Evolutionary conservation across 306 rosid genomes (phyloP), one percentile per base, ranked within the genome.

Genomic region (Cicer judaicum): DNA sequence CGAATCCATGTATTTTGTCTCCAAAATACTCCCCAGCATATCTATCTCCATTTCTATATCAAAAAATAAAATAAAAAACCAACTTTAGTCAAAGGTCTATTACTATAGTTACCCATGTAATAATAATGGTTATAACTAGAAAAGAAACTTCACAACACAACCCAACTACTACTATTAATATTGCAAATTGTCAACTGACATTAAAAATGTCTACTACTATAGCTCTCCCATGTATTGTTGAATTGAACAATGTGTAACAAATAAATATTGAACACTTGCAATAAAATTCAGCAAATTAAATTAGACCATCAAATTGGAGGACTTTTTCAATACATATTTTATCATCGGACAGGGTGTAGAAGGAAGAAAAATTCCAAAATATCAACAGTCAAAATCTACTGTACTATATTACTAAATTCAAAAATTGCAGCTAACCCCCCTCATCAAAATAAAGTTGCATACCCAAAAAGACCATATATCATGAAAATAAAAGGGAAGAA

Each of bases 11-110:
- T 72, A 93, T 86, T 73, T 86, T 91, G 85, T 93, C 98, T 41
- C 96, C 97, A 57, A 93, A 93, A 78, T 93, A 93, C 82, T 93
- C 98, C 11, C 98, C 98, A 0, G 90, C 91, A 78, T 93, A 93
- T 73, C 90, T 87, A 88, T 93, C 98, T 74, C 97, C 97, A 74
- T 93, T 90, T 76, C 98, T 93, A 47, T 19, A 68, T 12, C 4
- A 61, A 18, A 68, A 8, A 1, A 18, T 18, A 5, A 10, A 11
- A 56, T 10, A 59, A 80, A 18, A 7, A 59, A 46, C 36, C 13
- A 0, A 7, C 4, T 72, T 53, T 10, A 43, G 12, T 42, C 64
- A 71, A 63, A 3, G 21, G 8, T 52, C 56, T 40, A 64, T 52
- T 10, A 52, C 14, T 9, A 40, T 61, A 70, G 47, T 48, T 21